phyloP scores from a whole-genome alignment of 371 early-diverging fungal genomes.

The Capillidium rhysosporum region DNA sequence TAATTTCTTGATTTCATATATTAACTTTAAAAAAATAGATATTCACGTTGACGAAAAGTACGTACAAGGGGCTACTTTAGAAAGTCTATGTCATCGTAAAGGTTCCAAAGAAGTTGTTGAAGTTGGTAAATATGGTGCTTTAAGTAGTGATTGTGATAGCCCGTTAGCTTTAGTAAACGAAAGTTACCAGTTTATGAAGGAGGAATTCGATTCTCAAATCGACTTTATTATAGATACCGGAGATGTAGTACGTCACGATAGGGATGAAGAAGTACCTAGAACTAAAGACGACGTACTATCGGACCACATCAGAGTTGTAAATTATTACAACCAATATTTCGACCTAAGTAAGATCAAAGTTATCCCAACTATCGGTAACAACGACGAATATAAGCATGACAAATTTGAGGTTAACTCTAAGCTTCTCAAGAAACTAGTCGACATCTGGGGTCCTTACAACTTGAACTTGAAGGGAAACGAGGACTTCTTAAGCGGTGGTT shows the following conservation, averaged over 20 bases:
- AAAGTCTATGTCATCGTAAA: neutral
- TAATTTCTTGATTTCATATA: neutral
- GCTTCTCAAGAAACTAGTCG: neutral
- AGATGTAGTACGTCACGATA: conserved; percentile 22
- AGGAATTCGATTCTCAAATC: conserved; percentile 8
- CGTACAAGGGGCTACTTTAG: neutral
- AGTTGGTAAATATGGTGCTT: neutral
- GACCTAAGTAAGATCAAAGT: conserved; percentile 12
- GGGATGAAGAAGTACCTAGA: conserved; percentile 14
- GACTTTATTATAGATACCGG: conserved; percentile 28
- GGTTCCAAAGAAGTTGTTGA: neutral
- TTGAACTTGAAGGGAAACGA: neutral
- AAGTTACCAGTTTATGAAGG: neutral
- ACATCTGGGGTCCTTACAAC: neutral
- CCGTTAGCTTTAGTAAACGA: neutral
- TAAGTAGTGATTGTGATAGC: neutral
- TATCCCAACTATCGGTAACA: conserved; percentile 24
- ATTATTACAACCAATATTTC: conserved; percentile 13
- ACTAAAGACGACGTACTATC: conserved; percentile 13
- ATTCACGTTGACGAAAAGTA: conserved; percentile 3
- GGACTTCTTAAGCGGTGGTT: conserved; percentile 7
- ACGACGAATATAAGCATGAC: conserved; percentile 16
- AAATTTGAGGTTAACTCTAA: conserved; percentile 2
- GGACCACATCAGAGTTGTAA: conserved; percentile 13
- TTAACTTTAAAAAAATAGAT: neutral